Percentiles rank a stretch among this genome's conserved stretches.
phyloP scores from a whole-genome alignment of 73 alveolate genomes.

The Tetrahymena elliotti region DNA sequence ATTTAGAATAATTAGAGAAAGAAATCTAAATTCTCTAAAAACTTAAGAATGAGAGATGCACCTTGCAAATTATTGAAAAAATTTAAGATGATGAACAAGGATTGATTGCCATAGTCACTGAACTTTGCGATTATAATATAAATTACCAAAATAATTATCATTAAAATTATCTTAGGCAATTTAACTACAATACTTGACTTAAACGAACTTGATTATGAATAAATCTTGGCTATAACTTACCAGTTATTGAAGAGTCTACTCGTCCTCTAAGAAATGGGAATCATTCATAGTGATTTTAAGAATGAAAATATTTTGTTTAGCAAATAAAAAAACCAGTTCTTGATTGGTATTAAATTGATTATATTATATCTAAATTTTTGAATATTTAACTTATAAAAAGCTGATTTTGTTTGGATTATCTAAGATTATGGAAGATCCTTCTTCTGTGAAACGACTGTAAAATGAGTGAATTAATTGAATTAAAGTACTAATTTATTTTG shows the following conservation, averaged over 20 bases:
- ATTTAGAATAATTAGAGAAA: background rate
- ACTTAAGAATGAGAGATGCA: background rate
- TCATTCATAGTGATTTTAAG: background rate
- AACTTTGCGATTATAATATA: background rate
- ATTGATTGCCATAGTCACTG: background rate
- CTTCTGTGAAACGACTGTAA: background rate
- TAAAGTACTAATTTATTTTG: too few relatives aligned
- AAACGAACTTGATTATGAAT: background rate
- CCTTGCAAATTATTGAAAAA: background rate
- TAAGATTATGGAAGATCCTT: background rate
- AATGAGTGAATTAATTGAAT: too few relatives aligned
- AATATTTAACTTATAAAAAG: background rate
- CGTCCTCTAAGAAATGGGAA: background rate
- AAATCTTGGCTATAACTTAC: background rate
- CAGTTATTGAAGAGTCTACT: background rate
- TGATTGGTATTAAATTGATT: background rate
- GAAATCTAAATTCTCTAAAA: background rate
- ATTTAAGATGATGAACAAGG: background rate
- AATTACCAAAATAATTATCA: too few relatives aligned
- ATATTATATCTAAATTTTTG: background rate
- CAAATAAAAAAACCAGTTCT: background rate
- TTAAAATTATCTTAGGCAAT: background rate
- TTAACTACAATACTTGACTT: background rate
- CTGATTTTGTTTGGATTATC: background rate
- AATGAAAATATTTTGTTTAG: background rate